Evolutionary conservation across 805 yeast genomes (phyloP), one percentile per base, ranked within the genome.

Genomic region (Metschnikowia lochheadii): DNA sequence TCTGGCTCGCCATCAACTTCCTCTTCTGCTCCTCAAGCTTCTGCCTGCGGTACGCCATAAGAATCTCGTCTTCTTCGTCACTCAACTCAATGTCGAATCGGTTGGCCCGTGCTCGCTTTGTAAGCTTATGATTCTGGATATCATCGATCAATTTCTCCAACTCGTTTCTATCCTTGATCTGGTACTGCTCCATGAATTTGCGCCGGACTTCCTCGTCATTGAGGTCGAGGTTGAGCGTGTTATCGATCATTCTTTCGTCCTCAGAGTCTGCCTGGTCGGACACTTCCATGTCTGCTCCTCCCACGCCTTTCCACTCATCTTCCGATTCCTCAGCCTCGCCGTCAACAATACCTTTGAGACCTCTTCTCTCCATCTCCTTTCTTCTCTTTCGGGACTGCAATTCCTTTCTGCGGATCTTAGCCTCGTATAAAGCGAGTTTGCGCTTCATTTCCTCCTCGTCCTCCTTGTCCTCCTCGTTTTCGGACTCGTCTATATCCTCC

Each of bases 291-390:
- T 85, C 91, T 5, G 62, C 72, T 52, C 95, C 95, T 56, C 92
- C 94, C 44, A 85, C 59, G 3, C 94, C 95, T 45, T 79, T 79
- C 87, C 89, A 88, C 70, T 88, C 96, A 72, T 88, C 96, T 53
- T 88, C 95, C 35, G 94, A 86, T 69, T 88, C 96, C 57, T 81
- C 90, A 40, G 96, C 96, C 70, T 87, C 94, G 44, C 85, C 84
- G 59, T 88, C 92, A 63, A 87, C 73, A 48, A 88, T 77, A 23
- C 79, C 73, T 48, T 75, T 75, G 17, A 83, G 56, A 2, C 91
- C 91, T 50, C 69, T 75, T 29, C 77, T 69, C 54, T 79, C 85
- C 72, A 84, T 66, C 53, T 82, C 87, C 54, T 69, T 77, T 46
- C 79, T 67, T 46, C 64, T 59, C 49, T 61, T 63, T 18, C 73